A percentile compares a stretch with the other conserved stretches of the same genome.
Evolutionary conservation across 2,329 filamentous ascomycete species (phyloP).

Genomic region (Ophiostoma triangulosporum): DNA sequence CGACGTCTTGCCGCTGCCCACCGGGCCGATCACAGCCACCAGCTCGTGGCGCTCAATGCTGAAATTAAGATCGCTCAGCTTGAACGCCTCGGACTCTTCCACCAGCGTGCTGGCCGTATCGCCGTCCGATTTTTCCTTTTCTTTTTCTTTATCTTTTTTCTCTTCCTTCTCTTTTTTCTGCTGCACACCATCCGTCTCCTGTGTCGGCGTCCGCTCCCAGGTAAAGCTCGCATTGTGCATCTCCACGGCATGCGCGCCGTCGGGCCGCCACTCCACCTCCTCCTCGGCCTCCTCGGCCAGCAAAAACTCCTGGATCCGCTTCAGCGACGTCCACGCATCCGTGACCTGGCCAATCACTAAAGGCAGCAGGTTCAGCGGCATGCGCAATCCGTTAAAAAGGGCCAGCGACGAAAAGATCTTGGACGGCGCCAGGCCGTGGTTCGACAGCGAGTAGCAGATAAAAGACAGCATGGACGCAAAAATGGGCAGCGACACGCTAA

Average conservation of each 20-base stretch:
- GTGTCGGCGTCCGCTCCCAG: constrained; percentile 60
- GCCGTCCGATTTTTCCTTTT: constrained; percentile 14
- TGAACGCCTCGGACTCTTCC: constrained; percentile 54
- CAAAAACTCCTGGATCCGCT: constrained; percentile 78
- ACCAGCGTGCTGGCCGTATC: constrained; percentile 42
- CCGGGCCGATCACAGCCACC: constrained; percentile 74
- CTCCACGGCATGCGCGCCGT: constrained; percentile 56
- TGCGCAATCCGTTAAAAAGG: constrained; percentile 79
- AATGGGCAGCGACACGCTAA: constrained; percentile 76
- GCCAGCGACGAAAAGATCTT: constrained; percentile 85
- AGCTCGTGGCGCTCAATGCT: constrained; percentile 61
- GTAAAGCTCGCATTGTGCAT: constrained; percentile 66
- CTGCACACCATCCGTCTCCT: constrained; percentile 31
- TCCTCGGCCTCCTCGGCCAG: constrained; percentile 75
- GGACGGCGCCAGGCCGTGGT: constrained; percentile 58
- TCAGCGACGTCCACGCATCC: constrained; percentile 75
- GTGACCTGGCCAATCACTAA: constrained; percentile 79
- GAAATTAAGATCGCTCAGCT: constrained; percentile 55
- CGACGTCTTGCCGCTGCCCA: constrained; percentile 82
- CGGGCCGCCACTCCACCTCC: constrained; percentile 41
- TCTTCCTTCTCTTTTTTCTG: constrained; percentile 20
- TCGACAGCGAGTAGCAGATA: constrained; percentile 60
- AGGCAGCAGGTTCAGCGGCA: constrained; percentile 81
- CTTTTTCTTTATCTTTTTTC: constrained; percentile 20
- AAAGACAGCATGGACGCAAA: constrained; percentile 94